Evolutionary conservation across 169 alveolate genomes (phyloP), one percentile per base, ranked within the genome.

Genomic region (Haemoproteus tartakovskyi): DNA sequence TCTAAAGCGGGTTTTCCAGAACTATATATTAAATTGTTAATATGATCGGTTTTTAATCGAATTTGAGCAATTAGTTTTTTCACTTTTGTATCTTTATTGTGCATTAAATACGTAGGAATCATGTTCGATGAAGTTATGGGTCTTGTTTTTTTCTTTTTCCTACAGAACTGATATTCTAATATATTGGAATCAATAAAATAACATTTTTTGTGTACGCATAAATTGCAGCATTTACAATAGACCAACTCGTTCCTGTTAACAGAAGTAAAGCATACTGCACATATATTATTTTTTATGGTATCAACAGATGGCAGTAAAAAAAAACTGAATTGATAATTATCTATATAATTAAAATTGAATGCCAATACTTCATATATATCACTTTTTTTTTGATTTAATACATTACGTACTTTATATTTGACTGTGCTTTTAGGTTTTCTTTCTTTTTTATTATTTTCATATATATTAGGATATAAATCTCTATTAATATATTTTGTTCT

Each of bases 361-460:
- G 82, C 67, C 2, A 67, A 6, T 2, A 67, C 37, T 51, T 67
- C 82, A 54, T 52, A 54, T 0, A 67, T 30, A 54, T 67, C 82
- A 29, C 59, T 33, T 40, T 67, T 67, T 16, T 67, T 67, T 40
- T 40, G 18, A 62, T 26, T 47, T 47, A 21, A 16, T 26, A 19
- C 56, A 33, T 56, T 52, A 9, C 59, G 37, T 19, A 30, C 30
- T 40, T 67, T 67, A 27, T 52, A 67, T 29, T 67, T 67, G 0
- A 67, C 21, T 2, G 82, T 41, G 43, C 29, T 67, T 22, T 67
- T 67, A 1, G 22, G 82, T 46, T 67, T 67, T 47, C 82, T 52
- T 33, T 67, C 82, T 60, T 67, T 67, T 36, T 67, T 67, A 41
- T 52, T 67, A 36, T 59, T 67, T 54, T 67, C 82, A 30, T 67